Evolutionary conservation across 2,329 filamentous ascomycete genomes (phyloP).

Genomic region (Cyanodermella asteris): DNA sequence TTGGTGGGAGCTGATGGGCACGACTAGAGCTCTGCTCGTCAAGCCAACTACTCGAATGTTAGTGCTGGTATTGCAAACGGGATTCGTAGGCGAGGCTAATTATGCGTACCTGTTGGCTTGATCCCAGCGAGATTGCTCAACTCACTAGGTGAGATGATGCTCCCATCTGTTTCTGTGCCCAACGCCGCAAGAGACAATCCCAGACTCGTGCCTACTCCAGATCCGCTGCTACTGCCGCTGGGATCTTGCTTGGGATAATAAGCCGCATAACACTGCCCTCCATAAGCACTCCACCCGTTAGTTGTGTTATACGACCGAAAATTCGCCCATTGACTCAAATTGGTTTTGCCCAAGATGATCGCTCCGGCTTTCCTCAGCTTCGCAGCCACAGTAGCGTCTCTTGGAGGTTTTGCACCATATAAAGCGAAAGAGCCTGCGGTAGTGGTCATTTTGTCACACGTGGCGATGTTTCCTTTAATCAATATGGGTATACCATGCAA

Average conservation of each 20-base stretch:
- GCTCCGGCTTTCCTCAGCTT: slow-evolving; percentile 40
- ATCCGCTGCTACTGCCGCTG: slow-evolving; percentile 38
- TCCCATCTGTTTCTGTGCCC: slow-evolving; percentile 43
- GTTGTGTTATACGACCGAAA: slow-evolving; percentile 31
- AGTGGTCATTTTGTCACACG: slow-evolving; percentile 39
- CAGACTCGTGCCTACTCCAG: slow-evolving; percentile 35
- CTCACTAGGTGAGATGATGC: slow-evolving; percentile 33
- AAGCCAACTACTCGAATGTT: too few species aligned
- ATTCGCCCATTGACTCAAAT: slow-evolving; percentile 44
- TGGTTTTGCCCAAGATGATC: slow-evolving; percentile 44
- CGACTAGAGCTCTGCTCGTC: slow-evolving; percentile 38
- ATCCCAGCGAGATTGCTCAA: slow-evolving; percentile 30
- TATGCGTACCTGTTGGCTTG: slow-evolving; percentile 43
- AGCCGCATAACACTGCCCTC: slow-evolving; percentile 38
- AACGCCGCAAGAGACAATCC: slow-evolving; percentile 37
- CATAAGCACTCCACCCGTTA: slow-evolving; percentile 41
- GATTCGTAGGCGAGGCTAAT: too few species aligned
- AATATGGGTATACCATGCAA: slow-evolving; percentile 41
- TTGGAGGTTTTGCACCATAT: slow-evolving; percentile 32
- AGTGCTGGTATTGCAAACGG: too few species aligned
- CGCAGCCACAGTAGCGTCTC: slow-evolving; percentile 35
- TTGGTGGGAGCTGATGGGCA: slow-evolving; percentile 39
- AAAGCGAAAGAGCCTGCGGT: slow-evolving; percentile 43
- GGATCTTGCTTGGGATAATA: slow-evolving; percentile 43
- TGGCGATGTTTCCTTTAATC: slow-evolving; percentile 47